Conservation (phyloP, 2,329 filamentous ascomycete species). For the Geoglossum cookeanum region DNA sequence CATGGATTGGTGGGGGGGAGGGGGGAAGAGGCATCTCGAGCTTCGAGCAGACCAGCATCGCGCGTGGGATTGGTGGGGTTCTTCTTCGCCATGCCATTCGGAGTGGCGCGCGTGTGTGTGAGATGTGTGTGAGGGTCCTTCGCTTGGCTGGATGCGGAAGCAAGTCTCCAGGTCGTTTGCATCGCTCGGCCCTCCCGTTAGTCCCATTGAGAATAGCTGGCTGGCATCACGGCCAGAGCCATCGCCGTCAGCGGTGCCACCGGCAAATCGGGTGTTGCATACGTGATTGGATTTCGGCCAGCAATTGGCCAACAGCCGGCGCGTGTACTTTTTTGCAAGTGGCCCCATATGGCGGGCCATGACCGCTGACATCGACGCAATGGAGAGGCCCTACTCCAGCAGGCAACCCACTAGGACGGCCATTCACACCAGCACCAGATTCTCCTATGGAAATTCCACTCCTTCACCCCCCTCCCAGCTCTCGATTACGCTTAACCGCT, state of each 20-base stretch:
- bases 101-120: neutral
- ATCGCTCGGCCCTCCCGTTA: neutral
- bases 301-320: neutral
- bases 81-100: neutral
- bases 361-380: neutral
- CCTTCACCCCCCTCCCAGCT: neutral
- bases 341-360: neutral
- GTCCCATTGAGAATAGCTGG: neutral
- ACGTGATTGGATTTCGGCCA: neutral
- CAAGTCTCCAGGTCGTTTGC: neutral
- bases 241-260: neutral
- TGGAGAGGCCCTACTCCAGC: neutral
- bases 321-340: neutral
- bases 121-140: neutral
- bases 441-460: neutral
- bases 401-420: neutral
- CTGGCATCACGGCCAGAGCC: neutral
- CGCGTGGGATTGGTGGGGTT: neutral
- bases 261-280: neutral
- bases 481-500: slow-evolving; percentile 1
- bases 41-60: neutral
- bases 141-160: slow-evolving; percentile 1
- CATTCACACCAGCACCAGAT: neutral
- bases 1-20: neutral
- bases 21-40: neutral